Evolutionary conservation across 768 basidiomycete species (phyloP).

Genomic region (Leccinellum albellum): DNA sequence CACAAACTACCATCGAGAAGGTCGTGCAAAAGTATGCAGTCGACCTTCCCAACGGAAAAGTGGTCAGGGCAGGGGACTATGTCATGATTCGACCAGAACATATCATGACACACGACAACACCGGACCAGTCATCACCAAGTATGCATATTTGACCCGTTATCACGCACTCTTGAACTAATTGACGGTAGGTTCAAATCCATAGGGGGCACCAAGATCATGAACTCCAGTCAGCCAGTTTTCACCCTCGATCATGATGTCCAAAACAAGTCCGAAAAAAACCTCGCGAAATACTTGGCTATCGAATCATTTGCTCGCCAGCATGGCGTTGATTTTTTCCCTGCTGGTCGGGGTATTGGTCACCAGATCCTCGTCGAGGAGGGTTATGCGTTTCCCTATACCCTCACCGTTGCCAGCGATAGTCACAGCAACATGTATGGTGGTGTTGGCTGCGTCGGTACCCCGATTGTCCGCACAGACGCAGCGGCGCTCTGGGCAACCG

Average conservation of each 20-base stretch:
- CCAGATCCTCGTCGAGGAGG: conserved; percentile 96
- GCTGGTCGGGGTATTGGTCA: conserved; percentile 98
- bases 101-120: conserved; percentile 99
- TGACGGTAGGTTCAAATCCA: conserved; percentile 78
- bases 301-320: conserved; percentile 81
- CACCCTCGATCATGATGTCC: conserved; percentile 97
- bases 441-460: conserved; percentile 94
- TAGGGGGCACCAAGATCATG: conserved; percentile 82
- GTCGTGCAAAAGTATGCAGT: conserved; percentile 97
- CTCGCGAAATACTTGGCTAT: conserved; percentile 89
- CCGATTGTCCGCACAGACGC: conserved; percentile 96
- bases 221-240: conserved; percentile 87
- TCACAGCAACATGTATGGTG: conserved; percentile 99
- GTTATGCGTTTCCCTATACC: conserved; percentile 94
- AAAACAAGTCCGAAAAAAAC: conserved; percentile 90
- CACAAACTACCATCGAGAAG: conserved; percentile 95
- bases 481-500: conserved; percentile 95
- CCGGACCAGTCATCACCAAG: conserved; percentile 97
- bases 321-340: conserved; percentile 92
- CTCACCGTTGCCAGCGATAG: conserved; percentile 96
- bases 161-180: not conserved
- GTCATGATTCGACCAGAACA: conserved; percentile 98
- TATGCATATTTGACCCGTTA: conserved; percentile 35
- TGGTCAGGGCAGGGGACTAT: conserved; percentile 94
- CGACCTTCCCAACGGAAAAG: conserved; percentile 74